Conservation (phyloP, 768 basidiomycete species). For the Leucogyrophana mollusca region DNA sequence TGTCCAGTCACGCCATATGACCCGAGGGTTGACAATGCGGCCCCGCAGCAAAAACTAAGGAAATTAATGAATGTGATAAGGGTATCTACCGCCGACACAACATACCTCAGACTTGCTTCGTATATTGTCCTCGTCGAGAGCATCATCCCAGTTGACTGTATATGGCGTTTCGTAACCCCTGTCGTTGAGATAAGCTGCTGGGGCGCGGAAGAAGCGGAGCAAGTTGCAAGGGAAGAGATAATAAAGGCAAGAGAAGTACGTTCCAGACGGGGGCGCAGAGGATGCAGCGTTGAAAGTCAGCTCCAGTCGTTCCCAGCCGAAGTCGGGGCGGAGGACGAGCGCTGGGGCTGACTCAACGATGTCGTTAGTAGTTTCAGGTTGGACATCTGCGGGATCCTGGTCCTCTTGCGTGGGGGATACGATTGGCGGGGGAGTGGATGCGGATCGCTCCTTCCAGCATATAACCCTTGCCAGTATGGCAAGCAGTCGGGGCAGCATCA, state of each 20-base stretch:
- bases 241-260: slow-evolving; percentile 78
- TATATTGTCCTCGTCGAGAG: slow-evolving; percentile 66
- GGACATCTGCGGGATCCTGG: slow-evolving; percentile 3
- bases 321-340: slow-evolving; percentile 48
- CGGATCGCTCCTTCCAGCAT: slow-evolving; percentile 67
- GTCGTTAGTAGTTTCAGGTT: slow-evolving; percentile 21
- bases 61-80: slow-evolving; percentile 6
- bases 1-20: slow-evolving; percentile 64
- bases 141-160: slow-evolving; percentile 67
- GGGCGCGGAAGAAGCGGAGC: slow-evolving; percentile 72
- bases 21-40: slow-evolving; percentile 70
- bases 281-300: slow-evolving; percentile 54
- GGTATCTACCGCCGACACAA: not conserved
- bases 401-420: slow-evolving; percentile 38
- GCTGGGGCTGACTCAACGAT: slow-evolving; percentile 33
- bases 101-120: slow-evolving; percentile 71
- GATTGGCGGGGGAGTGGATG: slow-evolving; percentile 29
- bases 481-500: slow-evolving; percentile 62
- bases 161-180: slow-evolving; percentile 56
- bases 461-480: slow-evolving; percentile 67
- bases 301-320: slow-evolving; percentile 71
- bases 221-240: slow-evolving; percentile 91
- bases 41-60: slow-evolving; percentile 63
- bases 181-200: slow-evolving; percentile 60
- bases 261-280: slow-evolving; percentile 56